These are phyloP conservation scores for Fusarium brevicatenulatum DNA, from an alignment of 2,329 filamentous ascomycete species.

Conservation along the genomic window DNA sequence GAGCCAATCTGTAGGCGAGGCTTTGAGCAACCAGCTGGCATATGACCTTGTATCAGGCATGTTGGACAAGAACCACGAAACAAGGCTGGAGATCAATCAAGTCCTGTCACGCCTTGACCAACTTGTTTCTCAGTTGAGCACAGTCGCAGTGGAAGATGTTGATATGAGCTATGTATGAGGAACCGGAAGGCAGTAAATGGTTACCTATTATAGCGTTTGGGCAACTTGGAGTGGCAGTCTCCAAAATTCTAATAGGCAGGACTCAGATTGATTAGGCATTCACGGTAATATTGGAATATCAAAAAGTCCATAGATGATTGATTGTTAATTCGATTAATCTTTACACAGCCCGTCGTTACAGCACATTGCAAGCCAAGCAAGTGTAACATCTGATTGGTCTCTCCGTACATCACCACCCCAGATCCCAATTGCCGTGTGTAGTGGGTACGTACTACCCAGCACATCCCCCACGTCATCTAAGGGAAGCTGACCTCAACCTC, in stretches of 20 bases:
- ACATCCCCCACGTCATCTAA: slow-evolving; percentile 31
- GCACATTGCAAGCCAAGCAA: not conserved
- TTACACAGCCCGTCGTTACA: not conserved
- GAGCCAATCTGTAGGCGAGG: accelerated
- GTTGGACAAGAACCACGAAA: not conserved
- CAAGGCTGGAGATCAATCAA: not conserved
- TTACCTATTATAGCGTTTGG: not conserved
- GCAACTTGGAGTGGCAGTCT: not conserved
- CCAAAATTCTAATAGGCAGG: not conserved
- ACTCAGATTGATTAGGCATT: not conserved
- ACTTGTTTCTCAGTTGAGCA: no score
- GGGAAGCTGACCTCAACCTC: not conserved
- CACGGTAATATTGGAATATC: not conserved
- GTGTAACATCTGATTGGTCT: slow-evolving; percentile 13
- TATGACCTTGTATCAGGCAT: not conserved
- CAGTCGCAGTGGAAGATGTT: not conserved
- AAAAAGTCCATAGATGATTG: not conserved
- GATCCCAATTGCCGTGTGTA: not conserved
- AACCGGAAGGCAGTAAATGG: not conserved
- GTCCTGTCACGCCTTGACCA: not conserved
- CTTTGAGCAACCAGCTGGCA: not conserved
- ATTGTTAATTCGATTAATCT: not conserved
- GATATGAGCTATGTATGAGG: not conserved
- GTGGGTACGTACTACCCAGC: slow-evolving; percentile 11
- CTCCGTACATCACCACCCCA: not conserved